These are phyloP conservation scores for rapeseed (Brassica napus) DNA, from an alignment of 345 rosid species.

Conservation along the genomic window DNA sequence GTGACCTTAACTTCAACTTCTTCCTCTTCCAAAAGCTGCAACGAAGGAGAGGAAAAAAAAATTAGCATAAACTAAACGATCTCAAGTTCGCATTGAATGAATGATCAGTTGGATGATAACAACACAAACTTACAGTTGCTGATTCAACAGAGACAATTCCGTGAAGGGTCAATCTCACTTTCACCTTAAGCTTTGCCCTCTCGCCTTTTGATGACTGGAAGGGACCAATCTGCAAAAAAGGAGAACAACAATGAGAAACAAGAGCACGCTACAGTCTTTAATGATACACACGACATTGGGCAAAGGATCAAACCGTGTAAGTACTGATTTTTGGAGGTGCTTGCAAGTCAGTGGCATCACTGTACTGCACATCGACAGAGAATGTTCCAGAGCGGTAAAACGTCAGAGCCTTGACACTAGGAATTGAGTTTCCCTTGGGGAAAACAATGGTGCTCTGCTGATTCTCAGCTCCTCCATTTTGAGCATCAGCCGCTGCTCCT, in stretches of 20 bases:
- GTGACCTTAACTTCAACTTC: conserved; percentile 79
- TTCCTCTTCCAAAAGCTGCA: conserved; percentile 93
- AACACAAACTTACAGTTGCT: conserved; percentile 62
- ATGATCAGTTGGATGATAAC: not conserved
- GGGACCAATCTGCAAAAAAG: conserved; percentile 75
- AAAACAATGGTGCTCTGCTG: conserved; percentile 78
- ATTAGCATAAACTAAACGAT: not conserved
- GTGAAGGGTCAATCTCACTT: conserved; percentile 80
- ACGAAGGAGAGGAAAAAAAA: not conserved
- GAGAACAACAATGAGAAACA: conserved; percentile 22
- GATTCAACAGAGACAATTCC: conserved; percentile 86
- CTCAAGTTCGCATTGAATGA: not conserved
- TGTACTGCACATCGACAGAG: conserved; percentile 71
- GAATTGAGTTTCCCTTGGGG: conserved; percentile 83
- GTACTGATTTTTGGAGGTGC: conserved; percentile 78
- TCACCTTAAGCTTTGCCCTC: conserved; percentile 82
- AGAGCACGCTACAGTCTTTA: conserved; percentile 3
- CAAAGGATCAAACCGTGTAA: conserved; percentile 55
- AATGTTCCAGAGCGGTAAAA: conserved; percentile 80
- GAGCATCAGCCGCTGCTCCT: conserved; percentile 63
- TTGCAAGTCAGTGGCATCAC: conserved; percentile 61
- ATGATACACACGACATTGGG: not conserved
- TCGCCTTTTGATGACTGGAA: conserved; percentile 74
- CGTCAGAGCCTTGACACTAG: conserved; percentile 84
- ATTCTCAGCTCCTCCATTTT: conserved; percentile 62